Evolutionary conservation across 1,139 yeast species (phyloP), one percentile per base, ranked within the genome.

Genomic region (Blastobotrys buckinghamii): DNA sequence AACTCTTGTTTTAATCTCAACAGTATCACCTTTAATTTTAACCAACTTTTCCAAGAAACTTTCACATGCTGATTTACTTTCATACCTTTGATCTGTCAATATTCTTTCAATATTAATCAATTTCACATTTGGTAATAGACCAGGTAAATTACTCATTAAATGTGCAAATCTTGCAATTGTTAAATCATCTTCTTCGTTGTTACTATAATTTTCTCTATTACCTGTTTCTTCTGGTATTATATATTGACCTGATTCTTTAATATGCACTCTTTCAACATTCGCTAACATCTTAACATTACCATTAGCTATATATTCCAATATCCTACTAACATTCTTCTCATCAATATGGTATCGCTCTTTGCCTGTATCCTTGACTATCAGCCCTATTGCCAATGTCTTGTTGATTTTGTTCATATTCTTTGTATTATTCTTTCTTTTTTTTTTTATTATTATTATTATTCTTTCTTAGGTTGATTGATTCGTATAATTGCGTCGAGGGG

Each of bases 31-130:
- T 12, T 8, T 22, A 13, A 10, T 15, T 10, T 10, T 34, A 9
- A 19, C 16, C 6, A 42, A 13, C 5, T 20, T 15, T 42, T 16
- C 2, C 15, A 32, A 9, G n/a, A 34, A 42, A n/a, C 24, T 17
- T 35, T 35, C 40, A 20, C 5, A 5, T 22, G 45, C 32, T 6
- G 45, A 15, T 22, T n/a, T 33, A 7, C 13, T 26, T 26, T 16
- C 20, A 7, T n/a, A 4, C 12, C 4, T 6, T 6, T 42, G 34
- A 7, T 9, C 27, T n/a, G n/a, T 35, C 26, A 42, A 15, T 15
- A 42, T 24, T 33, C 45, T 39, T 26, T 42, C 45, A 10, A 42
- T 39, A 42, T 34, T 42, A 13, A 42, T 22, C 3, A 35, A 15
- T n/a, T 35, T 42, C 15, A 42, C 12, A 9, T 34, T 26, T 24